Evolutionary conservation across 2,329 filamentous ascomycete genomes (phyloP), one percentile per base, ranked within the genome.

Genomic region (Xylaria sp.): DNA sequence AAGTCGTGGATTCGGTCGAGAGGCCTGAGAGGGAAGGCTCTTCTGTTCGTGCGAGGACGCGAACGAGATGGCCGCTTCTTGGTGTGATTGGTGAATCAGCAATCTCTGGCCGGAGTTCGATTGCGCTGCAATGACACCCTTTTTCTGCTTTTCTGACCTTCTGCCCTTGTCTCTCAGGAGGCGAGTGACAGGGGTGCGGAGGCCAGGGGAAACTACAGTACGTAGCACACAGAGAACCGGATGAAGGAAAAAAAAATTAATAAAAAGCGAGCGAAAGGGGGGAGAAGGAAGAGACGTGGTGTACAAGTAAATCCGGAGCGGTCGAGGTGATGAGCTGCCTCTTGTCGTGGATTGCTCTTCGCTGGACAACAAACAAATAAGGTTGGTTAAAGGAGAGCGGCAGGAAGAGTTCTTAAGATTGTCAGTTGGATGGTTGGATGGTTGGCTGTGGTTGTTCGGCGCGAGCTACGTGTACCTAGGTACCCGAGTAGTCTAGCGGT

Each of bases 91-190:
- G 54, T 56, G 49, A 60, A 60, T 33, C 27, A 38, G 56, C 52
- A 52, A 60, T 55, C 41, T 55, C 53, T 52, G n/a, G 49, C 37
- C 38, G 58, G 54, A 54, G 29, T 61, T 61, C 57, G 61, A 64
- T 64, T 64, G 57, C 61, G 60, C 63, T 60, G 62, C 61, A 55
- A 64, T 64, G 62, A 60, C 62, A 62, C 61, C 58, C 58, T 64
- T 64, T n/a, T n/a, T n/a, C n/a, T n/a, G n/a, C n/a, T n/a, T n/a
- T 63, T 60, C 59, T 56, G 52, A 13, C 35, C 23, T 21, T 54
- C 27, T 15, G 44, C 54, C 58, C 53, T 58, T 54, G 60, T 55
- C 58, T 25, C 47, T 66, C 64, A 64, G 61, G 64, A 66, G 64
- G 52, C 54, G 61, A 47, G 40, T 38, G 53, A 64, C 64, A 66